These are phyloP conservation scores for Diaporthe sp. DNA, from an alignment of 2,329 filamentous ascomycete species.

Conservation along the genomic window DNA sequence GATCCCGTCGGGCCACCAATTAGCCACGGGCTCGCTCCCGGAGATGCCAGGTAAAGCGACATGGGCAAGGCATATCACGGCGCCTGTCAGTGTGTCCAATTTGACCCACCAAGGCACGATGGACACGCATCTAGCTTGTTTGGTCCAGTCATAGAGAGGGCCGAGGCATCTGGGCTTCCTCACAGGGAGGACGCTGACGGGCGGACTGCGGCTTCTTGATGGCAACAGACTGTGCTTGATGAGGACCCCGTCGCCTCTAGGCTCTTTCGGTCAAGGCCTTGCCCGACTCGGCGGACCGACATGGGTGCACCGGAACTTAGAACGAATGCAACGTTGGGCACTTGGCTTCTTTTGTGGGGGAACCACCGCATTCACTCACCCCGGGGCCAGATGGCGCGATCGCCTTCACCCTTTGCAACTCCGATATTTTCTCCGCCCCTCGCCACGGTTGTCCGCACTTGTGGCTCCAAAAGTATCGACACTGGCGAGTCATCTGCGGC, in stretches of 20 bases:
- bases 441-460: not conserved
- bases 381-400: slow-evolving; percentile 34
- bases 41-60: slow-evolving; percentile 6
- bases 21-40: not conserved
- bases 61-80: slow-evolving; percentile 12
- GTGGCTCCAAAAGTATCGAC: not conserved
- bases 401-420: slow-evolving; percentile 18
- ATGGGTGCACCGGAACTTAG: slow-evolving; percentile 4
- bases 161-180: not conserved
- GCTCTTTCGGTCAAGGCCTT: not conserved
- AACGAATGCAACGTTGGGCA: slow-evolving; percentile 39
- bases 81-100: slow-evolving; percentile 1
- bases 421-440: slow-evolving; percentile 42
- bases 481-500: not conserved
- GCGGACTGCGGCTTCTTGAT: not conserved
- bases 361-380: slow-evolving; percentile 35
- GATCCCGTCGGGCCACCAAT: not conserved
- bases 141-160: not conserved
- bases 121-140: not conserved
- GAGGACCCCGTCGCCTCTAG: not conserved
- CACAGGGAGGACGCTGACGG: not conserved
- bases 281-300: slow-evolving; percentile 8
- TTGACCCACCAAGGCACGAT: not conserved
- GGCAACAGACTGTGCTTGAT: not conserved
- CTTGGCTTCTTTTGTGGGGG: slow-evolving; percentile 33